Evolutionary conservation across 2,329 filamentous ascomycete genomes (phyloP).

Genomic region (Epichloe aotearoae): DNA sequence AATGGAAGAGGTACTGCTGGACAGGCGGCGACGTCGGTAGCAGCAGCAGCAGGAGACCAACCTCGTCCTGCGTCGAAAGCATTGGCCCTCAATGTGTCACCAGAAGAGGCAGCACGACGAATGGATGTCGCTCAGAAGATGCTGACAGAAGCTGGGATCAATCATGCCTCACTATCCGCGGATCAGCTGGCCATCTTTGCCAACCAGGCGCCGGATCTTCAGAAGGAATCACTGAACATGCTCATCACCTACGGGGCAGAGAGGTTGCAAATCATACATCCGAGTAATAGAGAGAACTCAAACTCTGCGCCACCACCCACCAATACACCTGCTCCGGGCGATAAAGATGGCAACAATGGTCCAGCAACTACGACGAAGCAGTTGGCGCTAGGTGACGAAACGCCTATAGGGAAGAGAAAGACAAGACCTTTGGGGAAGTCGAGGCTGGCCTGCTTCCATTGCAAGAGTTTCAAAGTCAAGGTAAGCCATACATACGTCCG

Average conservation of each 20-base stretch:
- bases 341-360: conserved; percentile 8
- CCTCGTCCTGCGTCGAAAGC: conserved; percentile 6
- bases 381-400: conserved; percentile 12
- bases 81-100: conserved; percentile 22
- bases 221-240: conserved; percentile 42
- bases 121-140: conserved; percentile 34
- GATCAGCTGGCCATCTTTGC: conserved; percentile 48
- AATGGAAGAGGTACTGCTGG: not conserved
- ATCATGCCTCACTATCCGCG: conserved; percentile 35
- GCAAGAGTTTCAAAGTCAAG: conserved; percentile 24
- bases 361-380: conserved; percentile 19
- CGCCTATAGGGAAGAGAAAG: conserved; percentile 4
- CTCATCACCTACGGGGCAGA: conserved; percentile 44
- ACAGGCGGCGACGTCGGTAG: not conserved
- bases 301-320: conserved; percentile 13
- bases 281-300: conserved; percentile 24
- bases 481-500: conserved; percentile 12
- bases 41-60: conserved; percentile 14
- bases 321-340: conserved; percentile 12
- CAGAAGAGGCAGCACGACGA: conserved; percentile 36
- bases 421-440: conserved; percentile 17
- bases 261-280: conserved; percentile 42
- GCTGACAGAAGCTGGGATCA: conserved; percentile 33
- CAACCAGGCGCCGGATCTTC: conserved; percentile 43
- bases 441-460: conserved; percentile 22